phyloP scores from a whole-genome alignment of 441 rosid genomes.

The Gossypium gossypioides region DNA sequence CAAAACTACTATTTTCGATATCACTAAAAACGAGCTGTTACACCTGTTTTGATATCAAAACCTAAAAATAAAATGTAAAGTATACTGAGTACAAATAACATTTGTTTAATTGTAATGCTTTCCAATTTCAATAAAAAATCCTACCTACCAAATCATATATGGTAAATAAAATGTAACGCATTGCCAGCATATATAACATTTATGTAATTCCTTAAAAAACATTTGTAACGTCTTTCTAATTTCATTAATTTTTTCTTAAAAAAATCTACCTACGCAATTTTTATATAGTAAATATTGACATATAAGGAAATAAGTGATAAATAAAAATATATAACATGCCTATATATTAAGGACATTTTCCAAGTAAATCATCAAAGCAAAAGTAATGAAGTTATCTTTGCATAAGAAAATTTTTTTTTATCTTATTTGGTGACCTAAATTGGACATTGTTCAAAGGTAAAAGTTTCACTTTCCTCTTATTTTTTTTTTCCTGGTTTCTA shows the following conservation, averaged over 20 bases:
- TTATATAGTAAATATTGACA: background rate
- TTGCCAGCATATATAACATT: background rate
- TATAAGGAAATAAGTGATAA: too few relatives aligned
- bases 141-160: background rate
- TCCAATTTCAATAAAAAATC: background rate
- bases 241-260: background rate
- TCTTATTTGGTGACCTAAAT: background rate
- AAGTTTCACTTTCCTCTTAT: background rate
- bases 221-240: background rate
- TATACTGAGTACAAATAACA: too few relatives aligned
- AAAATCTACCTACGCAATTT: background rate
- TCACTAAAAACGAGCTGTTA: too few relatives aligned
- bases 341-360: background rate
- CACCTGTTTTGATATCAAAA: too few relatives aligned
- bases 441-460: background rate
- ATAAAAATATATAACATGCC: background rate
- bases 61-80: too few relatives aligned
- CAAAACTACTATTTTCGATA: too few relatives aligned
- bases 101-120: background rate
- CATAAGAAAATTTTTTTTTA: too few relatives aligned
- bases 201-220: background rate
- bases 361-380: too few relatives aligned
- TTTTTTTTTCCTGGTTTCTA: background rate
- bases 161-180: background rate
- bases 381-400: background rate